Conservation (phyloP, 345 rosid genomes). For the Syzygium aqueum region DNA sequence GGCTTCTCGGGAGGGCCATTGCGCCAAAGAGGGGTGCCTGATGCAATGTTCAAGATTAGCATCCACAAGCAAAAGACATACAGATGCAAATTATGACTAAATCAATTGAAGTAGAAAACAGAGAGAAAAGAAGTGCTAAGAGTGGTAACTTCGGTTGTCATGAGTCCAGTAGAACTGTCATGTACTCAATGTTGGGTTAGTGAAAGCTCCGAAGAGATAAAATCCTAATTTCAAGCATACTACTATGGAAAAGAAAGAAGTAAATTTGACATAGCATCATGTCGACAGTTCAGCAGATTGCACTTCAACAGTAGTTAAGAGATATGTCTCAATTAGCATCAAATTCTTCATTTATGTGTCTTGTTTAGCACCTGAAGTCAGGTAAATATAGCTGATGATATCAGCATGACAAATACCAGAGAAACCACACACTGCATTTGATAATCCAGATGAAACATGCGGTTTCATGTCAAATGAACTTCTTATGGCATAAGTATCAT, state of each 20-base stretch:
- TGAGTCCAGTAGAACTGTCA: neutral
- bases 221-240: neutral
- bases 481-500: neutral
- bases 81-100: neutral
- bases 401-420: neutral
- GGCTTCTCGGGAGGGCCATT: conserved; percentile 99
- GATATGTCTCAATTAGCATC: neutral
- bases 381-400: neutral
- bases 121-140: neutral
- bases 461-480: neutral
- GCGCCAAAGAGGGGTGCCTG: conserved; percentile 96
- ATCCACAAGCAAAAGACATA: neutral
- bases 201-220: neutral
- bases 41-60: conserved; percentile 1
- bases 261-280: neutral
- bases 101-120: neutral
- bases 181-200: neutral
- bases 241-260: neutral
- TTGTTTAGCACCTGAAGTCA: neutral
- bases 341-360: neutral
- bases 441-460: neutral
- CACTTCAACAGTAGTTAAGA: neutral
- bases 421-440: neutral
- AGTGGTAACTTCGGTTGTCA: neutral
- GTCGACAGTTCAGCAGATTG: neutral